A percentile compares a stretch with the other conserved stretches of the same genome.
These are phyloP conservation scores for Apiospora arundinis DNA, from an alignment of 2,329 filamentous ascomycete genomes.

Conservation along the genomic window DNA sequence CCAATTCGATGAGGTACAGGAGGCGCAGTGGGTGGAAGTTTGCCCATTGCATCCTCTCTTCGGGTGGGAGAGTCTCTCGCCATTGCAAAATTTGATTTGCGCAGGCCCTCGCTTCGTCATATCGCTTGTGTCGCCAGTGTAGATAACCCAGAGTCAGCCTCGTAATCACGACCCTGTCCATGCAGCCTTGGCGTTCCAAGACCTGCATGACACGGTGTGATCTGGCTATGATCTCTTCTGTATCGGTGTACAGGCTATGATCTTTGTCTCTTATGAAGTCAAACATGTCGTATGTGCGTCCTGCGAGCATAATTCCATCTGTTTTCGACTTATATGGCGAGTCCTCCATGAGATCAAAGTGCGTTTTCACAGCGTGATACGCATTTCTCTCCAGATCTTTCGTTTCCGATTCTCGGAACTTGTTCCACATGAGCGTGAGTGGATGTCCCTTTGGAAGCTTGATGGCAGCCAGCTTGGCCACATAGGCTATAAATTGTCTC, in stretches of 20 bases:
- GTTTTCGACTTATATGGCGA: not conserved
- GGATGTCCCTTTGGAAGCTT: conserved; percentile 17
- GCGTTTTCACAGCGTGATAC: not conserved
- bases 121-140: conserved; percentile 1
- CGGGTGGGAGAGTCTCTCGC: not conserved
- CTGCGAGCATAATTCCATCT: not conserved
- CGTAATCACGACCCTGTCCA: not conserved
- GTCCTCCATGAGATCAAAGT: conserved; percentile 12
- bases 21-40: not conserved
- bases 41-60: not conserved
- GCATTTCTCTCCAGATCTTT: not conserved
- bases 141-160: not conserved
- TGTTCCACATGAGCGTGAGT: conserved; percentile 1
- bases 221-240: conserved; percentile 3
- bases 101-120: not conserved
- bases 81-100: not conserved
- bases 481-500: not conserved
- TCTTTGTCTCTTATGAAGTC: conserved; percentile 9
- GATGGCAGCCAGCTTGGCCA: conserved; percentile 4
- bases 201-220: not conserved
- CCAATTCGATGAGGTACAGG: not conserved
- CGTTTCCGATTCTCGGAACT: not conserved
- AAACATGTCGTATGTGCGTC: conserved; percentile 13
- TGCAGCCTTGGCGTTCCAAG: not conserved
- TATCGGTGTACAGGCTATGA: not conserved